A percentile compares a stretch with the other conserved stretches of the same genome.
Evolutionary conservation across 2,329 filamentous ascomycete species (phyloP).

Genomic region (Diatrype stigma): DNA sequence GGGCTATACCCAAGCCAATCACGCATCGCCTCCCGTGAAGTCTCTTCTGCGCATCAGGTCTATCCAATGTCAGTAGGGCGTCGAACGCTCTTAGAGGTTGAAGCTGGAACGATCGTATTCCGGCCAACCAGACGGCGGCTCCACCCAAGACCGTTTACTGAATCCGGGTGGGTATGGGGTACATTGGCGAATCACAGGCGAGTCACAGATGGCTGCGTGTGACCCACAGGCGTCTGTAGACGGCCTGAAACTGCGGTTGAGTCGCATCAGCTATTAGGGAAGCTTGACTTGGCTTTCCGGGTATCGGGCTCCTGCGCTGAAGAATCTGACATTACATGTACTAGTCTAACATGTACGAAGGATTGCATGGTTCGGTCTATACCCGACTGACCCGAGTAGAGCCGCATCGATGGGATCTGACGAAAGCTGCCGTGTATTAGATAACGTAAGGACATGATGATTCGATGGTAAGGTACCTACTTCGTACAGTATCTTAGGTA

Average conservation of each 20-base stretch:
- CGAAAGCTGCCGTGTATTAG: too few species aligned
- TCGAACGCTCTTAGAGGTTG: too few species aligned
- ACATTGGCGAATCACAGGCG: background rate
- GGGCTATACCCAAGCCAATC: background rate
- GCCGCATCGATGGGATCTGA: too few species aligned
- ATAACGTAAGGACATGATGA: too few species aligned
- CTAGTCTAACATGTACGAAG: background rate
- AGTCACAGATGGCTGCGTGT: background rate
- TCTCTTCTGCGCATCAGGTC: too few species aligned
- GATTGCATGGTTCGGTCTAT: background rate
- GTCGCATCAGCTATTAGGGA: background rate
- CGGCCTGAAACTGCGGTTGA: background rate
- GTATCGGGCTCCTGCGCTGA: background rate
- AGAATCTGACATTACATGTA: background rate
- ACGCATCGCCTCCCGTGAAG: background rate
- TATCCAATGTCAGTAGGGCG: too few species aligned
- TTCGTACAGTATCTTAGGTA: too few species aligned
- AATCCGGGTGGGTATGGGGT: background rate
- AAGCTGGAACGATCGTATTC: conserved; percentile 8
- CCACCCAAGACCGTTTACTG: background rate
- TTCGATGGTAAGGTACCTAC: too few species aligned
- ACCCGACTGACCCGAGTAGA: too few species aligned
- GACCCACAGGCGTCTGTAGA: too few species aligned
- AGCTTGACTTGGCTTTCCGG: background rate
- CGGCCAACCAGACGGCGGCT: conserved; percentile 9